Evolutionary conservation across 768 basidiomycete species (phyloP), one percentile per base, ranked within the genome.

Genomic region (Glaciozyma antarctica): DNA sequence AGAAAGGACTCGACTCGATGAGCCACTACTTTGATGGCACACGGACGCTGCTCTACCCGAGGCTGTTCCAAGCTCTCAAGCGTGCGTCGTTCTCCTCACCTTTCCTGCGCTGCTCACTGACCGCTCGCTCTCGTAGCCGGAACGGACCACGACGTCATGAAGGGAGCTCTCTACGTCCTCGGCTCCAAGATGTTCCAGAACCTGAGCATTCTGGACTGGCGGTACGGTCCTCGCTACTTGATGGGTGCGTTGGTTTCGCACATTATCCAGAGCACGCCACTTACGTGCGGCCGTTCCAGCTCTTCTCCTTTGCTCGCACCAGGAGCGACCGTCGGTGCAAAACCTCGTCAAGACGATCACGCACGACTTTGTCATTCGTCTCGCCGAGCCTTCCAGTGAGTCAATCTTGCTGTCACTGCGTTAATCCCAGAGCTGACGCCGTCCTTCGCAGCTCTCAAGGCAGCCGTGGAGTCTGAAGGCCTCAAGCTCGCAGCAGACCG

Each of bases 61-160:
- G 69, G 8, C 73, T 79, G 2, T 77, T 80, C 65, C 74, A 76
- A 7, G 76, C 77, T 0, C 73, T 79, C 13, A 70, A 75, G 61
- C 67, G 68, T 68, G 86, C 7, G 81, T 41, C 12, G 38, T 41
- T 12, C 86, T 45, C 80, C 85, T 43, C 21, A 19, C 28, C 32
- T 7, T 21, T n/a, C 16, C 10, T 41, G 17, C 15, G 13, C 9
- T 32, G 48, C 16, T 57, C 19, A 48, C 21, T 81, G 81, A 45
- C 78, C 86, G 24, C 85, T 86, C 13, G 65, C 83, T 65, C 75
- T 79, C 81, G 79, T 82, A 58, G 84, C 85, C 9, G 88, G 86
- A 4, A 81, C 81, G 24, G 89, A 92, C 47, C 88, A 88, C 71
- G 88, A 90, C 74, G 82, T 87, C n/a, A 88, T 91, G 85, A 93